phyloP scores from a whole-genome alignment of 2,329 filamentous ascomycete genomes.

The Furcasterigmium sp. region DNA sequence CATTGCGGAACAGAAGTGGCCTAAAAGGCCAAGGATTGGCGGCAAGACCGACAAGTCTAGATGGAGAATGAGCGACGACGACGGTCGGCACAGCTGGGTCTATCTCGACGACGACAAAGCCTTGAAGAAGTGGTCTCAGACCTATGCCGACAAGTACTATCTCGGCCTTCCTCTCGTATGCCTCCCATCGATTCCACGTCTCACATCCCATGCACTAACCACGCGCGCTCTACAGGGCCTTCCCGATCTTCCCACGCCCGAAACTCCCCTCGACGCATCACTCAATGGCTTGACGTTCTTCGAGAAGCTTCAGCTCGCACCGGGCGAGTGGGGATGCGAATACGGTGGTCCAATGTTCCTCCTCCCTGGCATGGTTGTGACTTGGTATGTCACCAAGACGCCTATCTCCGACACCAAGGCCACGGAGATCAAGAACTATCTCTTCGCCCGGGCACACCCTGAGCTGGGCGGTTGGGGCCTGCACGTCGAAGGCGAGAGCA shows the following conservation, averaged over 20 bases:
- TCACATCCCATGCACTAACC: not conserved
- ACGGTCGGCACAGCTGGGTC: conserved; percentile 88
- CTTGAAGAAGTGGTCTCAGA: conserved; percentile 63
- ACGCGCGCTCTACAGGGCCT: conserved; percentile 51
- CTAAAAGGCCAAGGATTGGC: conserved; percentile 42
- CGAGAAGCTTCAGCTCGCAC: conserved; percentile 78
- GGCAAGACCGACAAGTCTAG: conserved; percentile 70
- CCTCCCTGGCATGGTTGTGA: conserved; percentile 76
- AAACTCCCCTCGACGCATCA: conserved; percentile 70
- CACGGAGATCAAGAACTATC: conserved; percentile 87
- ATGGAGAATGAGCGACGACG: conserved; percentile 82
- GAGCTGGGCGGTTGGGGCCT: conserved; percentile 96
- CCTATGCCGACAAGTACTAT: conserved; percentile 82
- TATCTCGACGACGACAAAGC: conserved; percentile 75
- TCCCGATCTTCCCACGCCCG: conserved; percentile 64
- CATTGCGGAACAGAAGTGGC: conserved; percentile 24
- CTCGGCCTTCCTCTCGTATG: conserved; percentile 72
- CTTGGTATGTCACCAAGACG: conserved; percentile 86
- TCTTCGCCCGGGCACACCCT: conserved; percentile 78
- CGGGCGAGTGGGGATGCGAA: conserved; percentile 94
- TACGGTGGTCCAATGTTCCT: conserved; percentile 98
- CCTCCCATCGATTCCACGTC: not conserved
- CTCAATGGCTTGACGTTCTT: conserved; percentile 85
- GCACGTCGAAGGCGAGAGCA: conserved; percentile 90
- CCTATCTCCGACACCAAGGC: conserved; percentile 75